Percentiles rank a stretch among this genome's conserved stretches.
phyloP scores from a whole-genome alignment of 2,329 filamentous ascomycete species.

The Calycina herbarum region DNA sequence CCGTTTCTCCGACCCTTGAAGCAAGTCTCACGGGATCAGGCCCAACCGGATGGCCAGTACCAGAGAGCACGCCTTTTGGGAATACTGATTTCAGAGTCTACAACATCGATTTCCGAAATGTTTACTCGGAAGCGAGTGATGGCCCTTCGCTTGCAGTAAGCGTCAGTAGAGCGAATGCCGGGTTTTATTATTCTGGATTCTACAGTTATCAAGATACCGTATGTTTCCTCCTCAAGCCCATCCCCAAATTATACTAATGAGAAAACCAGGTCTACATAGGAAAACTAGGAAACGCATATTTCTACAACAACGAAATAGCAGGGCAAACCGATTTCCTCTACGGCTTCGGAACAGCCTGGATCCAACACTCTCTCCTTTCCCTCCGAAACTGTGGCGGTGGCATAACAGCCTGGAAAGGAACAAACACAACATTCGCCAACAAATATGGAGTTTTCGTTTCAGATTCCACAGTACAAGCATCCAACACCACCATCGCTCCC shows the following conservation, averaged over 20 bases:
- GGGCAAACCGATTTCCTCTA: conserved; percentile 70
- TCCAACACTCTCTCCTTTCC: conserved; percentile 53
- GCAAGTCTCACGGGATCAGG: conserved; percentile 62
- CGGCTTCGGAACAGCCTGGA: conserved; percentile 54
- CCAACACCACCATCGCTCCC: conserved; percentile 45
- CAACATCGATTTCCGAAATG: conserved; percentile 66
- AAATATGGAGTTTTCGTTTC: conserved; percentile 68
- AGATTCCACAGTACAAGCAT: conserved; percentile 52
- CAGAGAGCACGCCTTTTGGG: conserved; percentile 61
- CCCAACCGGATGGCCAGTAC: conserved; percentile 61
- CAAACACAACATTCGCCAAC: conserved; percentile 65
- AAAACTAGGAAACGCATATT: conserved; percentile 66
- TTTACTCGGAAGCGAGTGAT: conserved; percentile 48
- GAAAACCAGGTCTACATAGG: conserved; percentile 56
- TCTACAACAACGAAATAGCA: conserved; percentile 59
- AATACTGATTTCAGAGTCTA: conserved; percentile 64
- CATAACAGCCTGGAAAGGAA: conserved; percentile 68
- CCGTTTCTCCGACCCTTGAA: conserved; percentile 63
- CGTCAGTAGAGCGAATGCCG: conserved; percentile 62
- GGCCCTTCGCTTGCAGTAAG: conserved; percentile 62
- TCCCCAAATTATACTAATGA: neutral
- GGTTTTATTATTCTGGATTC: conserved; percentile 66
- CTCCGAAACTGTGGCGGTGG: conserved; percentile 64
- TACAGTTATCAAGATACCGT: conserved; percentile 69
- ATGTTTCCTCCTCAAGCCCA: conserved; percentile 17